Conservation (phyloP, 768 basidiomycete genomes). For the Lentinula aciculospora region DNA sequence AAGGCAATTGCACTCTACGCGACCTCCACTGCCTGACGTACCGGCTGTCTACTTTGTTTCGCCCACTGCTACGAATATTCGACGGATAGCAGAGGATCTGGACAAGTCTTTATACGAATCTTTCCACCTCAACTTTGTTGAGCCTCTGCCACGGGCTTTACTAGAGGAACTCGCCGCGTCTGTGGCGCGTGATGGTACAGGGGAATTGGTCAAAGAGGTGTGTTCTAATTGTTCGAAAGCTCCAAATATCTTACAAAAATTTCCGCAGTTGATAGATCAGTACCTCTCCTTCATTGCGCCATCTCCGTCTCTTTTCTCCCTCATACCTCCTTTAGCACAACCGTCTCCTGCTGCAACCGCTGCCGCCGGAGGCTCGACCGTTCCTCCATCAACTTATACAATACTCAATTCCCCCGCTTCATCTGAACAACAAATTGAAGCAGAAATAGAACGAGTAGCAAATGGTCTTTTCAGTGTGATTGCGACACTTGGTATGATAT, state of each 20-base stretch:
- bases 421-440: conserved; percentile 86
- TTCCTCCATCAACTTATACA: conserved; percentile 62
- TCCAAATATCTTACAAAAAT: conserved; percentile 9
- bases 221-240: conserved; percentile 18
- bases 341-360: conserved; percentile 26
- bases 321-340: conserved; percentile 56
- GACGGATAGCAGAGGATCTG: conserved; percentile 90
- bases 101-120: conserved; percentile 87
- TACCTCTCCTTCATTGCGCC: conserved; percentile 96
- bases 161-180: conserved; percentile 91
- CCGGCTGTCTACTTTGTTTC: conserved; percentile 97
- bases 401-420: conserved; percentile 90
- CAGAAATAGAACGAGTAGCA: conserved; percentile 88
- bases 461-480: conserved; percentile 88
- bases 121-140: conserved; percentile 93
- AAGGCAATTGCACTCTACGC: conserved; percentile 85
- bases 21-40: conserved; percentile 90
- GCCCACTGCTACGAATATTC: conserved; percentile 81
- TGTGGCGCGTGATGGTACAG: conserved; percentile 79
- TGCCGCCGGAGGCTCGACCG: conserved; percentile 27
- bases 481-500: conserved; percentile 71
- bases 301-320: conserved; percentile 87
- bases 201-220: conserved; percentile 78
- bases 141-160: conserved; percentile 80
- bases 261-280: conserved; percentile 81